Evolutionary conservation across 2,329 filamentous ascomycete species (phyloP).

Genomic region (Dothidotthia symphoricarpi): DNA sequence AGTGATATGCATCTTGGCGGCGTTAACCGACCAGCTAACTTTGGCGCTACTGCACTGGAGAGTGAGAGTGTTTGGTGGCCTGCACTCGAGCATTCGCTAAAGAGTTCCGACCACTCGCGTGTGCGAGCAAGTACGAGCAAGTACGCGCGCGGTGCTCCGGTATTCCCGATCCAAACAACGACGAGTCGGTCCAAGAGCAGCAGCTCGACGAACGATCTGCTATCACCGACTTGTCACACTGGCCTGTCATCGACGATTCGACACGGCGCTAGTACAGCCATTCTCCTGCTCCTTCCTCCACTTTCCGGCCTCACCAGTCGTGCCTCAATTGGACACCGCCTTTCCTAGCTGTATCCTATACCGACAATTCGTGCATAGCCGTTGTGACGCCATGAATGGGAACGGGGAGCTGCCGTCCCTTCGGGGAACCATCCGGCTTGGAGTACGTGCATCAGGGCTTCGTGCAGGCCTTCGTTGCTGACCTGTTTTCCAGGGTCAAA

Average conservation of each 20-base stretch:
- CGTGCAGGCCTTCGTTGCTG: conserved; percentile 4
- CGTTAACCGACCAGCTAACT: too few relatives aligned
- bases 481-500: conserved; percentile 15
- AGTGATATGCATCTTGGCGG: too few relatives aligned
- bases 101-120: too few relatives aligned
- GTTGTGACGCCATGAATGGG: conserved; percentile 12
- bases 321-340: not conserved
- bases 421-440: conserved; percentile 19
- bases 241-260: conserved; percentile 12
- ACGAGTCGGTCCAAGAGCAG: too few relatives aligned
- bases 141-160: too few relatives aligned
- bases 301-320: not conserved
- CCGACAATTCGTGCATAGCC: conserved; percentile 8
- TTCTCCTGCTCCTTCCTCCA: conserved; percentile 8
- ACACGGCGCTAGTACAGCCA: conserved; percentile 6
- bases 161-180: too few relatives aligned
- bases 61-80: too few relatives aligned
- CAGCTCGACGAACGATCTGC: too few relatives aligned
- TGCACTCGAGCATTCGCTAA: too few relatives aligned
- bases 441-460: conserved; percentile 12
- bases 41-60: too few relatives aligned
- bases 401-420: conserved; percentile 25
- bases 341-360: too few relatives aligned
- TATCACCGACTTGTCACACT: conserved; percentile 1
- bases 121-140: too few relatives aligned